A percentile compares a stretch with the other conserved stretches of the same genome.
These are phyloP conservation scores for Boletus patriciae DNA, from an alignment of 768 basidiomycete species.

Conservation along the genomic window DNA sequence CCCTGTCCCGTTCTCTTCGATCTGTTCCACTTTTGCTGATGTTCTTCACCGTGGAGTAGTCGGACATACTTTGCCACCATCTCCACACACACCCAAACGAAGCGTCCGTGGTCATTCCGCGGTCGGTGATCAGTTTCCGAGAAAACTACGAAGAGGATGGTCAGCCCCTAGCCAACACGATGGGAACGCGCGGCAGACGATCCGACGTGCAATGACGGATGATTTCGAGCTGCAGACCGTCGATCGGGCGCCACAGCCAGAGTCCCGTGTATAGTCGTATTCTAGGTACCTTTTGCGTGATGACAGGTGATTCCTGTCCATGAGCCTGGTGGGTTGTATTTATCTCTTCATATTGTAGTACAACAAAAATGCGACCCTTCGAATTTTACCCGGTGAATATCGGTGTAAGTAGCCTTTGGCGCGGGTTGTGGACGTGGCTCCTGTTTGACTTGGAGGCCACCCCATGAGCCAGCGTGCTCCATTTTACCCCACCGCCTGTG, in stretches of 20 bases:
- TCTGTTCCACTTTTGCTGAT: too few species aligned
- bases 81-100: background rate
- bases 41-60: too few species aligned
- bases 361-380: background rate
- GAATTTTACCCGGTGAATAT: background rate
- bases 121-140: conserved; percentile 21
- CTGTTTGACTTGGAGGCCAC: background rate
- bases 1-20: too few species aligned
- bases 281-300: background rate
- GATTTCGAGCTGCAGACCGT: conserved; percentile 2
- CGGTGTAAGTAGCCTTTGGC: background rate
- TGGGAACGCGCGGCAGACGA: background rate
- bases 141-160: conserved; percentile 12
- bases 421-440: background rate
- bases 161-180: background rate
- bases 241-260: background rate
- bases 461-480: background rate
- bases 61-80: too few species aligned
- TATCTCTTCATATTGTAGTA: background rate
- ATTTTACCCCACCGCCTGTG: conserved; percentile 57
- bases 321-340: background rate
- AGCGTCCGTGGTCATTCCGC: conserved; percentile 19
- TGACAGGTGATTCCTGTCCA: background rate
- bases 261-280: background rate
- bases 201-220: background rate